These are phyloP conservation scores for Vaccinium vitisidaea DNA, from an alignment of 148 eudicot genomes.

Conservation along the genomic window DNA sequence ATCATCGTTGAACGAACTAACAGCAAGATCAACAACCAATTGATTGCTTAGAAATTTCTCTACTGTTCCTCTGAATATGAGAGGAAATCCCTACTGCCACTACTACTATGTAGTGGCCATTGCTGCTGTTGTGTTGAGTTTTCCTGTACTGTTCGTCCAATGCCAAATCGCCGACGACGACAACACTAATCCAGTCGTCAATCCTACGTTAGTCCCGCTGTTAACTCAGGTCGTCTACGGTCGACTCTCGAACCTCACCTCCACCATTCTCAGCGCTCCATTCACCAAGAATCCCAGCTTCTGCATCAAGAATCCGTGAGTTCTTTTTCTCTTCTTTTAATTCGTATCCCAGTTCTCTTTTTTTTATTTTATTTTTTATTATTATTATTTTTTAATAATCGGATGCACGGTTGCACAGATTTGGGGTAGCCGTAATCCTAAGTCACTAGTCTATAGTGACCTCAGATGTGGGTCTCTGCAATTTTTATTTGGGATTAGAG, in stretches of 20 bases:
- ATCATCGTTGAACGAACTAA: too few relatives aligned
- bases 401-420: too few relatives aligned
- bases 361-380: too few relatives aligned
- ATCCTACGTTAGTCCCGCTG: slow-evolving; percentile 21
- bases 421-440: too few relatives aligned
- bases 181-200: slow-evolving; percentile 17
- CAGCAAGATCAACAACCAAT: too few relatives aligned
- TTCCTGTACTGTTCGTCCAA: slow-evolving; percentile 14
- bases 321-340: background rate
- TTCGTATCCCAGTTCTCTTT: too few relatives aligned
- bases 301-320: slow-evolving; percentile 46
- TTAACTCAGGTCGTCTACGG: slow-evolving; percentile 25
- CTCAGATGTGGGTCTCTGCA: too few relatives aligned
- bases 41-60: background rate
- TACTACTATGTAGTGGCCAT: background rate
- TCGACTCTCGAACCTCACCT: slow-evolving; percentile 36
- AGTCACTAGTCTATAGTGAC: too few relatives aligned
- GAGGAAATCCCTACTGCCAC: background rate
- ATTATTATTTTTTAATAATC: too few relatives aligned
- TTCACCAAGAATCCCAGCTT: slow-evolving; percentile 28
- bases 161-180: slow-evolving; percentile 28
- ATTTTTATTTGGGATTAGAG: too few relatives aligned
- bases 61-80: background rate
- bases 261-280: slow-evolving; percentile 19
- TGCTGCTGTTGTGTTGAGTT: slow-evolving; percentile 4